phyloP scores from a whole-genome alignment of 31 red algal genomes.

The Asparagopsis taxiformis region DNA sequence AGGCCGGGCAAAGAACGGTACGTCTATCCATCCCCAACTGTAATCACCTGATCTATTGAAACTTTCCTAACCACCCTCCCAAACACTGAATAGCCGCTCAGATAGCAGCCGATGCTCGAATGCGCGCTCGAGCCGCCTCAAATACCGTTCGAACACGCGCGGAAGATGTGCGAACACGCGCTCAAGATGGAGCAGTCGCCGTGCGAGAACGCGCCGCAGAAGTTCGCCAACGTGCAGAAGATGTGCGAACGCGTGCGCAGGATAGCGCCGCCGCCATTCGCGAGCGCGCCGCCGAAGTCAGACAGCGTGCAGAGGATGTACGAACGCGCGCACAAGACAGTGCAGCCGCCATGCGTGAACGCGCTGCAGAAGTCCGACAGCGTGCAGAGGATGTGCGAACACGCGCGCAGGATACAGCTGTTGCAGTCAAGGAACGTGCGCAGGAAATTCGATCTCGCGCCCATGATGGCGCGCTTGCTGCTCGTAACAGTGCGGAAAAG shows the following conservation, averaged over 20 bases:
- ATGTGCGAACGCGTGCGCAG: conserved; percentile 2
- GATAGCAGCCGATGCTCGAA: conserved; percentile 43
- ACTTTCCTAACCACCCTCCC: neutral
- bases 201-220: too few relatives aligned
- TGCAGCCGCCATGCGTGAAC: conserved; percentile 20
- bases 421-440: conserved; percentile 14
- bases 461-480: too few relatives aligned
- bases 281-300: too few relatives aligned
- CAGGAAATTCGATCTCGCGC: conserved; percentile 9
- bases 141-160: conserved; percentile 21
- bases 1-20: conserved; percentile 67
- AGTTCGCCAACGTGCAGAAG: too few relatives aligned
- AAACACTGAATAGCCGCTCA: conserved; percentile 36
- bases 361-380: too few relatives aligned
- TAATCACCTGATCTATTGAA: neutral
- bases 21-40: neutral
- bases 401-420: conserved; percentile 16
- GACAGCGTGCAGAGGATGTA: conserved; percentile 12
- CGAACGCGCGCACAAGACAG: conserved; percentile 6
- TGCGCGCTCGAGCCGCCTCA: conserved; percentile 32
- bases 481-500: too few relatives aligned
- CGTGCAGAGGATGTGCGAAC: conserved; percentile 30
- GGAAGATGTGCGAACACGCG: conserved; percentile 19
- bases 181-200: too few relatives aligned
- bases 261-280: too few relatives aligned